Conservation (phyloP, 371 early-diverging fungal genomes). For the Apophysomyces trapeziformis region DNA sequence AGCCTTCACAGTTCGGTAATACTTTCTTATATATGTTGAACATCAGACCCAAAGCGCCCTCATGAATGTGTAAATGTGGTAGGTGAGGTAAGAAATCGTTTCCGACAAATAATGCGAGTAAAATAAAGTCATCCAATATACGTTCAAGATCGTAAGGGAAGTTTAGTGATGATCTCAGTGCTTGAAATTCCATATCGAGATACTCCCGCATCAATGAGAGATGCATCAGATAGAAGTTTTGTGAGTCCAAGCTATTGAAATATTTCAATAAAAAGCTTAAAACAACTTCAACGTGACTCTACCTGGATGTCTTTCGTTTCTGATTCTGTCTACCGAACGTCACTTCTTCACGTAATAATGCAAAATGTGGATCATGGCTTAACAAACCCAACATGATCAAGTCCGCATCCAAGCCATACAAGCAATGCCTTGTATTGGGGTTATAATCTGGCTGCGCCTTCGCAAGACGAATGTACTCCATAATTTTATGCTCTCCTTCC, state of each 20-base stretch:
- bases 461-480: conserved; percentile 94
- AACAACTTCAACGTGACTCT: conserved; percentile 10
- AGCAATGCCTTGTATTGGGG: conserved; percentile 90
- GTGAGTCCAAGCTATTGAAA: conserved; percentile 50
- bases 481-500: conserved; percentile 99
- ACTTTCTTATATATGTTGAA: conserved; percentile 85
- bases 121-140: conserved; percentile 97
- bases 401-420: conserved; percentile 99
- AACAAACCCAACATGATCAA: conserved; percentile 97
- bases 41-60: conserved; percentile 88
- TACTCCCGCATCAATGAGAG: conserved; percentile 92
- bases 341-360: conserved; percentile 96
- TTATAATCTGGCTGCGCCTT: conserved; percentile 81
- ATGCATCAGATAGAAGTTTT: conserved; percentile 83
- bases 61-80: conserved; percentile 94
- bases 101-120: conserved; percentile 95
- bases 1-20: conserved; percentile 75
- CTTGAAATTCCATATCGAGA: conserved; percentile 84
- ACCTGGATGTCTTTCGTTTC: conserved; percentile 52
- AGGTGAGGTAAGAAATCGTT: conserved; percentile 99
- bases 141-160: conserved; percentile 87
- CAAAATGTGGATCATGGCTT: conserved; percentile 96
- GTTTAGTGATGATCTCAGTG: conserved; percentile 49
- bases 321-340: conserved; percentile 77
- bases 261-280: background rate